Percentiles rank a stretch among this genome's conserved stretches.
Evolutionary conservation across 2,329 filamentous ascomycete species (phyloP).

Genomic region (Fusarium nygamai): DNA sequence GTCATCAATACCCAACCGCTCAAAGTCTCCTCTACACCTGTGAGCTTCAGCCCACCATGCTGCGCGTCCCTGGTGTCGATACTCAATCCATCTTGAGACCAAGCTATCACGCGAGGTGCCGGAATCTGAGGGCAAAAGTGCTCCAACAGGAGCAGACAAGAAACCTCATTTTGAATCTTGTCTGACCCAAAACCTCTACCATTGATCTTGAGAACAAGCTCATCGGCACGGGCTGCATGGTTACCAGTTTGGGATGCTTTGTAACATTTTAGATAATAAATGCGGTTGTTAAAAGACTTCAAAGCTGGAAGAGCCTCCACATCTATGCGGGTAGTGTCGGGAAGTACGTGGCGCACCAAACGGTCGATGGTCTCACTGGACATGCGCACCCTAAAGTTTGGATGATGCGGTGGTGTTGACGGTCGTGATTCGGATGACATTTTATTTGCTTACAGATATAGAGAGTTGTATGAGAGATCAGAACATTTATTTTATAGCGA

Average conservation of each 20-base stretch:
- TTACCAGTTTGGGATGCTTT: accelerated
- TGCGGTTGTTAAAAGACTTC: slow-evolving; percentile 14
- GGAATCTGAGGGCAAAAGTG: not conserved
- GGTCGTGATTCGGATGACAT: not conserved
- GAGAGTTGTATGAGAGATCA: accelerated
- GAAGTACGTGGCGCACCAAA: not conserved
- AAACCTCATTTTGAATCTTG: slow-evolving; percentile 13
- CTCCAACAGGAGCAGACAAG: not conserved
- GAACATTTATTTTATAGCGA: accelerated
- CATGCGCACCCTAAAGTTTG: not conserved
- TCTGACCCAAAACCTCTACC: not conserved
- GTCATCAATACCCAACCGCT: slow-evolving; percentile 18
- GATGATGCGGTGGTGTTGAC: not conserved
- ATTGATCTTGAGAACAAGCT: slow-evolving; percentile 14
- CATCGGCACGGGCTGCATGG: accelerated
- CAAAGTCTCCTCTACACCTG: not conserved
- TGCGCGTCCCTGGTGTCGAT: not conserved
- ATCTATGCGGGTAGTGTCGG: accelerated
- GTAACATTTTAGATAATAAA: not conserved
- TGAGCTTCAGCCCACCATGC: accelerated
- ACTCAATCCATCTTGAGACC: slow-evolving; percentile 1
- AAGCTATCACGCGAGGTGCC: not conserved
- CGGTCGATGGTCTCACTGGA: not conserved
- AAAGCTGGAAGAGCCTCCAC: not conserved
- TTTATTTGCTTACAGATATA: accelerated